These are phyloP conservation scores for Gaultheria prostrata DNA, from an alignment of 148 eudicot genomes.

Conservation along the genomic window DNA sequence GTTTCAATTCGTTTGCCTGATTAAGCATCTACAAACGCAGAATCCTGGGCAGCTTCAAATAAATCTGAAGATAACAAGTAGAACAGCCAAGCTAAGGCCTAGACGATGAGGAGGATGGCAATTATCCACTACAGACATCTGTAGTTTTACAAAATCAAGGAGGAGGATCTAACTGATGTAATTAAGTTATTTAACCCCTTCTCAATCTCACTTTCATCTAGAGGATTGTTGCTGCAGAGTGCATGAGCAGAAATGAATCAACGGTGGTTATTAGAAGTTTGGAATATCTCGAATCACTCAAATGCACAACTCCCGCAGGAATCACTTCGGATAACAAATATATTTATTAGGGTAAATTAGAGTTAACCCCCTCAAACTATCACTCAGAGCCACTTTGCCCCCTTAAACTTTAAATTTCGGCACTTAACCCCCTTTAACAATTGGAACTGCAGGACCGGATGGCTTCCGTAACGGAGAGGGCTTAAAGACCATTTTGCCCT, in stretches of 20 bases:
- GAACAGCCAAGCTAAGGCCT: neutral
- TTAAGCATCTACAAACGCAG: neutral
- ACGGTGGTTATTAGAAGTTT: neutral
- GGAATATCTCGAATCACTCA: neutral
- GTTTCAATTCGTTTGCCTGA: slow-evolving; percentile 1
- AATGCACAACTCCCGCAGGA: neutral
- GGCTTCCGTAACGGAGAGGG: too few relatives aligned
- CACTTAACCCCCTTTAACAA: too few relatives aligned
- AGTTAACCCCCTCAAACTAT: too few relatives aligned
- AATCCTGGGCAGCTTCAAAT: neutral
- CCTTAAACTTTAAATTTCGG: too few relatives aligned
- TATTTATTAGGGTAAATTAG: too few relatives aligned
- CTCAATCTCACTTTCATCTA: slow-evolving; percentile 3
- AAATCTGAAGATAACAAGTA: neutral
- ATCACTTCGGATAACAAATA: neutral
- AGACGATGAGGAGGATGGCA: neutral
- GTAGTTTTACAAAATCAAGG: too few relatives aligned
- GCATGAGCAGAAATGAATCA: neutral
- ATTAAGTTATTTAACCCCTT: neutral
- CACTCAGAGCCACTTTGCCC: too few relatives aligned
- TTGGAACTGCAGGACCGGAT: too few relatives aligned
- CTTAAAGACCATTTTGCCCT: too few relatives aligned
- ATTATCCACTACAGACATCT: neutral
- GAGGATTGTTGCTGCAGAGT: slow-evolving; percentile 1
- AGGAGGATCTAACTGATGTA: neutral